Conservation (phyloP, 495 filamentous ascomycete genomes). For the Stereocaulon alpinum region DNA sequence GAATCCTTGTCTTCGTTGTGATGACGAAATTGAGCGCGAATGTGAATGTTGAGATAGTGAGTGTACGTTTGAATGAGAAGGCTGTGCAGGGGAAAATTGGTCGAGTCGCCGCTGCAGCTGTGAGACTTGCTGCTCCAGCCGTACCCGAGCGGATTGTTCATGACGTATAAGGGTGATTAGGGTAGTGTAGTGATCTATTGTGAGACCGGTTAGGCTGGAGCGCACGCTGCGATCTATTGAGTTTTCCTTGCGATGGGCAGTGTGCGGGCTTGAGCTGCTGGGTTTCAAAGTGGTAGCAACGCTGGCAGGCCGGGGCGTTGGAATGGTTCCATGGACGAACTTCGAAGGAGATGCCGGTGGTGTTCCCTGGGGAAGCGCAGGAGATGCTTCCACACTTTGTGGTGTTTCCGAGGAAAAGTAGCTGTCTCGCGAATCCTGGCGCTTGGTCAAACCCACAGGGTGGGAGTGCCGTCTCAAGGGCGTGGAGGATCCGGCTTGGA, state of each 20-base stretch:
- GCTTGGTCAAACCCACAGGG: background rate
- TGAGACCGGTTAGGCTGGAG: constrained; percentile 29
- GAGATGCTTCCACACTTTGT: constrained; percentile 11
- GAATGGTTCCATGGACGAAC: constrained; percentile 8
- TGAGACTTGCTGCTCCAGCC: constrained; percentile 42
- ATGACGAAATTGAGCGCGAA: constrained; percentile 12
- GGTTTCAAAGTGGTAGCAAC: constrained; percentile 22
- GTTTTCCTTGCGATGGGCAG: constrained; percentile 6
- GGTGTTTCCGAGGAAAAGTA: constrained; percentile 9
- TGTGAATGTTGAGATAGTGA: constrained; percentile 11
- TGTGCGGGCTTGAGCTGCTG: background rate
- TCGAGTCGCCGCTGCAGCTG: constrained; percentile 43
- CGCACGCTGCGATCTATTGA: constrained; percentile 13
- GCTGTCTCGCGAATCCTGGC: constrained; percentile 9
- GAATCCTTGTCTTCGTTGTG: constrained; percentile 14
- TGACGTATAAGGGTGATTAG: constrained; percentile 45
- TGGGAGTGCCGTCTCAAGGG: constrained; percentile 12
- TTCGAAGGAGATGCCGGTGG: constrained; percentile 10
- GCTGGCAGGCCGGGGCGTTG: constrained; percentile 17
- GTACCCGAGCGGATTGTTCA: constrained; percentile 45
- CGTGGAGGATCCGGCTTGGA: constrained; percentile 29
- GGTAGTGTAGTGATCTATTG: constrained; percentile 47
- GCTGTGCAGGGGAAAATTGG: constrained; percentile 23
- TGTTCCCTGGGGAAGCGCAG: constrained; percentile 11
- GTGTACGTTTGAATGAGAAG: background rate